Percentiles rank a stretch among this genome's conserved stretches.
phyloP scores from a whole-genome alignment of 139 green algal species.

The Parachlorella kessleri region DNA sequence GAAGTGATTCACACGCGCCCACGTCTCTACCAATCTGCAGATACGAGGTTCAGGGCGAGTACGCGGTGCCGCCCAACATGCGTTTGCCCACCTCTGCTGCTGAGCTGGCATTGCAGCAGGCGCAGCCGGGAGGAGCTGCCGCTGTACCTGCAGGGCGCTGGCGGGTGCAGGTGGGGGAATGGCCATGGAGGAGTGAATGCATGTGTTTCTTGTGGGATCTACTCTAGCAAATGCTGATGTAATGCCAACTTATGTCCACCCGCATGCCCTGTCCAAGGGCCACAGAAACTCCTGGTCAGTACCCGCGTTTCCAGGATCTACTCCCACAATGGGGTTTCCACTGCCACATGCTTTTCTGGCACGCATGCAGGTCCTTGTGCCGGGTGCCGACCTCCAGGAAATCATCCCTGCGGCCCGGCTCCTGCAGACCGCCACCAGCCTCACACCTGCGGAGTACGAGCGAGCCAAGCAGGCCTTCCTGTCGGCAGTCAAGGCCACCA shows the following conservation, averaged over 20 bases:
- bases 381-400: conserved; percentile 83
- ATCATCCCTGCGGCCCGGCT: conserved; percentile 86
- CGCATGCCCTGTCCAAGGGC: too few relatives aligned
- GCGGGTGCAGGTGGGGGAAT: conserved; percentile 46
- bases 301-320: too few relatives aligned
- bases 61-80: conserved; percentile 62
- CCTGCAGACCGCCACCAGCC: conserved; percentile 52
- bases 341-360: too few relatives aligned
- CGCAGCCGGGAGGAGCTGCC: background rate
- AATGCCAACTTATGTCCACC: too few relatives aligned
- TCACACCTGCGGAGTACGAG: conserved; percentile 65
- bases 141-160: conserved; percentile 24
- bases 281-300: too few relatives aligned
- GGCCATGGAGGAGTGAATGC: too few relatives aligned
- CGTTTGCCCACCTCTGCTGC: conserved; percentile 47
- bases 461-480: conserved; percentile 79
- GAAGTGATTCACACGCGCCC: too few relatives aligned
- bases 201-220: too few relatives aligned
- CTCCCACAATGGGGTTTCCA: too few relatives aligned
- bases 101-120: conserved; percentile 22
- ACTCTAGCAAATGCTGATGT: too few relatives aligned
- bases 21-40: too few relatives aligned
- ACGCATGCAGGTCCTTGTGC: conserved; percentile 61
- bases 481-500: conserved; percentile 8
- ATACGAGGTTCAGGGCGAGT: conserved; percentile 85